phyloP scores from a whole-genome alignment of 2,329 filamentous ascomycete genomes.

The Neofusicoccum sp. region DNA sequence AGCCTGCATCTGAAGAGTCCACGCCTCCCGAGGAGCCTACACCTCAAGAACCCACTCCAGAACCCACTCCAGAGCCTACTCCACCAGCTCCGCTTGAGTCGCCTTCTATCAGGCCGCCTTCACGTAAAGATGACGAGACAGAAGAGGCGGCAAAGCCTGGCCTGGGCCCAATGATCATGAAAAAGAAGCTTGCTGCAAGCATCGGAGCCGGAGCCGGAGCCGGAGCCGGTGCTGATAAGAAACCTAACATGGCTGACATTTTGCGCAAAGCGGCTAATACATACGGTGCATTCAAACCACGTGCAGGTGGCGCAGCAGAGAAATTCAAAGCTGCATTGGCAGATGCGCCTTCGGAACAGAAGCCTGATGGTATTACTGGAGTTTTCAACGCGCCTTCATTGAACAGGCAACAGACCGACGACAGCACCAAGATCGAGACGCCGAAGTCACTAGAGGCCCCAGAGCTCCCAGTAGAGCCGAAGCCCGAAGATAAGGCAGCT shows the following conservation, averaged over 20 bases:
- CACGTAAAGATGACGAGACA: slow-evolving; percentile 51
- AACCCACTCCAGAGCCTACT: slow-evolving; percentile 21
- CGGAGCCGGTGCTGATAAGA: slow-evolving; percentile 58
- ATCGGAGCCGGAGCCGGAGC: background rate
- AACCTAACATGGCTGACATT: slow-evolving; percentile 71
- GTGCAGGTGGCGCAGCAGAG: slow-evolving; percentile 83
- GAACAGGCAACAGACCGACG: slow-evolving; percentile 17
- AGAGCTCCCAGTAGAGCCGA: background rate
- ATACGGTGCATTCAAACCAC: slow-evolving; percentile 78
- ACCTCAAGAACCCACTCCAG: slow-evolving; percentile 13
- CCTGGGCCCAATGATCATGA: slow-evolving; percentile 87
- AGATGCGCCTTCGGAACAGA: slow-evolving; percentile 47
- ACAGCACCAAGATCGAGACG: slow-evolving; percentile 24
- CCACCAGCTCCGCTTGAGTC: slow-evolving; percentile 16
- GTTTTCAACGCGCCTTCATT: slow-evolving; percentile 77
- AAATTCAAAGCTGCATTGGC: slow-evolving; percentile 65
- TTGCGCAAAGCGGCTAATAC: slow-evolving; percentile 81
- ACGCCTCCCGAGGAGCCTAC: background rate
- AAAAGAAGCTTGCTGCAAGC: slow-evolving; percentile 54
- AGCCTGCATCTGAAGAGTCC: slow-evolving; percentile 20
- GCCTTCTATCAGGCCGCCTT: slow-evolving; percentile 18
- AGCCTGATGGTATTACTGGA: slow-evolving; percentile 85
- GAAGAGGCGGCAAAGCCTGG: slow-evolving; percentile 64
- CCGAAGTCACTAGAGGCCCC: slow-evolving; percentile 23
- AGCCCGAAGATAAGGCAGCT: slow-evolving; percentile 19